A percentile compares a stretch with the other conserved stretches of the same genome.
phyloP scores from a whole-genome alignment of 1,284 basidiomycete species.

The Caloboletus firmus region DNA sequence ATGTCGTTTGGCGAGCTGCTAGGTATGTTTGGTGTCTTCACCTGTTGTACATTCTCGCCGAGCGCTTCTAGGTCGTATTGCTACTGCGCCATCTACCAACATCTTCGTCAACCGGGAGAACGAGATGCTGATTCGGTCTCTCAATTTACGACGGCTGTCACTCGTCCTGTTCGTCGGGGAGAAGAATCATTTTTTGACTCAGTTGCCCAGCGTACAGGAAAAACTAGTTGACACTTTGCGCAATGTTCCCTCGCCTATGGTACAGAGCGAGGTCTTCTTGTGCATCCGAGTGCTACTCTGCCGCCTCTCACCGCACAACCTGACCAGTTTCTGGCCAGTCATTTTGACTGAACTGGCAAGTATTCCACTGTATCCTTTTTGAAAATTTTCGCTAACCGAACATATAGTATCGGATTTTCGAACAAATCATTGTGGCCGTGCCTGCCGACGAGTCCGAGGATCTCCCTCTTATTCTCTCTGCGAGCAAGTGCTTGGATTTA shows the following conservation, averaged over 20 bases:
- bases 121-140: constrained; percentile 86
- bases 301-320: constrained; percentile 87
- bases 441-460: constrained; percentile 81
- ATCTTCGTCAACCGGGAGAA: constrained; percentile 97
- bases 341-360: constrained; percentile 88
- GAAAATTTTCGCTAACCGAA: constrained; percentile 14
- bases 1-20: constrained; percentile 84
- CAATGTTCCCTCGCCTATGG: constrained; percentile 76
- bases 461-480: constrained; percentile 79
- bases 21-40: constrained; percentile 45
- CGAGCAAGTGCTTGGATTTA: constrained; percentile 92
- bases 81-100: constrained; percentile 86
- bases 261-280: constrained; percentile 93
- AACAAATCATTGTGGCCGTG: constrained; percentile 61
- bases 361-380: neutral
- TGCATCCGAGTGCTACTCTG: constrained; percentile 91
- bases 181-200: constrained; percentile 86
- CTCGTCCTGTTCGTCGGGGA: constrained; percentile 84
- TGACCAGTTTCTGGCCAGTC: constrained; percentile 97
- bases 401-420: constrained; percentile 70
- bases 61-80: constrained; percentile 64
- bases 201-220: constrained; percentile 93
- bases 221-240: constrained; percentile 93
- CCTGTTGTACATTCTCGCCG: constrained; percentile 1
- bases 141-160: constrained; percentile 86